phyloP scores from a whole-genome alignment of 257 asterid genomes.

The Jasminum sambac region DNA sequence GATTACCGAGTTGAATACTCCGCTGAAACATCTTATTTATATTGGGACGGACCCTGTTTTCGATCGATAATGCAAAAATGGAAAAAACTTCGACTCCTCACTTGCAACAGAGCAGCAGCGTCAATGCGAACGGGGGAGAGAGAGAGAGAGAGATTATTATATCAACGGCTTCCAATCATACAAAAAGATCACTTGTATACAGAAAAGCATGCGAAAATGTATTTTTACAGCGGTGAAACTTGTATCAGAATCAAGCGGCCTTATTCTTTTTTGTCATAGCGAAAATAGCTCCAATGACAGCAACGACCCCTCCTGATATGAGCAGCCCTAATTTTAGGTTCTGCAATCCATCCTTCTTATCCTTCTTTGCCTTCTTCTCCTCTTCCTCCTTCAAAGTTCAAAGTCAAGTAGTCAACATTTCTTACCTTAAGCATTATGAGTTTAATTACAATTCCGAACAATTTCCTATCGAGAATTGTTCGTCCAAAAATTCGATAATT shows the following conservation, averaged over 20 bases:
- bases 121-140: too few relatives aligned
- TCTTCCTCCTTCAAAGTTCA: conserved; percentile 32
- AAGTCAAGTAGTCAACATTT: too few relatives aligned
- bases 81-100: conserved; percentile 23
- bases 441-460: neutral
- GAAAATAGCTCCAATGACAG: conserved; percentile 52
- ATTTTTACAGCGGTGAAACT: too few relatives aligned
- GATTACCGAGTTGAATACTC: too few relatives aligned
- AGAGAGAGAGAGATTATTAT: too few relatives aligned
- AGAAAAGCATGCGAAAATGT: too few relatives aligned
- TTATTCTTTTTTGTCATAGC: conserved; percentile 46
- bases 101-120: too few relatives aligned
- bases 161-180: too few relatives aligned
- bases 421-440: neutral
- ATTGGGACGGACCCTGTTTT: conserved; percentile 19
- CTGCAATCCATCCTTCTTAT: conserved; percentile 23
- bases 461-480: neutral
- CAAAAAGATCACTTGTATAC: too few relatives aligned
- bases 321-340: conserved; percentile 38
- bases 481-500: neutral
- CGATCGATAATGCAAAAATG: conserved; percentile 16
- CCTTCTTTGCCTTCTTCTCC: conserved; percentile 23
- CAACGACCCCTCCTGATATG: conserved; percentile 51
- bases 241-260: conserved; percentile 18
- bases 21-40: too few relatives aligned